Evolutionary conservation across 2,329 filamentous ascomycete genomes (phyloP), one percentile per base, ranked within the genome.

Genomic region (Zopfia rhizophila): DNA sequence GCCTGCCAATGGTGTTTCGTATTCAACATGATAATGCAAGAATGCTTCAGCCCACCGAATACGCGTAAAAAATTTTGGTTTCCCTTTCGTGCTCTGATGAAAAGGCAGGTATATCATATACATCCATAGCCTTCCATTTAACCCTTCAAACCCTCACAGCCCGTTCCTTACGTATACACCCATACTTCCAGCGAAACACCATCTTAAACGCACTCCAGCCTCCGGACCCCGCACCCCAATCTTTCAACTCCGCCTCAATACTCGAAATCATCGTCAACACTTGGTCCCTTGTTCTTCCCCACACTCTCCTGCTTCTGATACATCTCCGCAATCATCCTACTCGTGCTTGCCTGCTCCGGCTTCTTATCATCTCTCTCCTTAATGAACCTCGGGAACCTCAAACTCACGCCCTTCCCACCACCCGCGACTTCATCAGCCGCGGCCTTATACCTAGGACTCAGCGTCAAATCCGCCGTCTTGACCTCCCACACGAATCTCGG

Each of bases 251-350:
- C 5, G n/a, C 6, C 43, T 49, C 41, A 99, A 75, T 99, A 99
- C 78, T 99, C 94, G 75, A 97, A 99, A 72, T 97, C 92, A 75
- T 97, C 93, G 78, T 99, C 94, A 43, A 92, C 92, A 35, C 87
- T 81, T 3, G 90, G 90, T 0, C 88, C 89, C 77, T 96, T 96
- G 45, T 78, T 91, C 79, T 94, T 95, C 10, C 84, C 77, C 38
- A 96, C 90, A 59, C 88, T 90, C 78, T 97, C 93, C 77, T 99
- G 94, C 75, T 90, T 92, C 57, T 87, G 82, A 75, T 97, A 99
- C 93, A 99, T 96, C 72, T 97, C 94, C 0, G 91, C 92, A 37
- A 99, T 89, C 74, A 94, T 90, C 38, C 86, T 80, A 52, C 86
- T 90, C 23, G 82, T 88, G 27, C 91, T 97, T 11, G 94, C 94